These are phyloP conservation scores for Curvularia sp. DNA, from an alignment of 2,329 filamentous ascomycete species.

Conservation along the genomic window DNA sequence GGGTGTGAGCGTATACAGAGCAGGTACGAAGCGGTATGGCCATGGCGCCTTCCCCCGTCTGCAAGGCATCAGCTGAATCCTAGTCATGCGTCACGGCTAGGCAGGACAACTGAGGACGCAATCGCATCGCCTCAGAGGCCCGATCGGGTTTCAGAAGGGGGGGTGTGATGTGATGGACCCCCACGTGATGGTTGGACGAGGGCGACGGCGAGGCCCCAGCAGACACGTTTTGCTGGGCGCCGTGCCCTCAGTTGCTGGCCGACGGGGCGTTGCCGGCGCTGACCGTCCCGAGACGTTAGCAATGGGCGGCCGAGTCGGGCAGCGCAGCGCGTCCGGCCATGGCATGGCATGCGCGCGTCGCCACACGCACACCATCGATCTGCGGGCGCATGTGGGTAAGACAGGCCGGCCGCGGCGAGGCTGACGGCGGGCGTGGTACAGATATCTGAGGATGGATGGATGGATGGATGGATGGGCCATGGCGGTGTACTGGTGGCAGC, in stretches of 20 bases:
- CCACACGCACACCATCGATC: background rate
- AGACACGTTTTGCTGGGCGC: slow-evolving; percentile 17
- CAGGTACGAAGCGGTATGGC: no score
- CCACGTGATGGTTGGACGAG: slow-evolving; percentile 12
- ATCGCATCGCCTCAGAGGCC: background rate
- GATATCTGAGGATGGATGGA: background rate
- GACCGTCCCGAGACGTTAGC: slow-evolving; percentile 24
- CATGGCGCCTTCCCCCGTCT: background rate
- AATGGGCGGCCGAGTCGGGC: background rate
- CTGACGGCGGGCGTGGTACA: no score
- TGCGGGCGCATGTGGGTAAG: no score
- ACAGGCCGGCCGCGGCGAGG: no score
- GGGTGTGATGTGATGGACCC: slow-evolving; percentile 3
- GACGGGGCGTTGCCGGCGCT: slow-evolving; percentile 24
- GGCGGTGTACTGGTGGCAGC: no score
- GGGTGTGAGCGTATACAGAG: no score
- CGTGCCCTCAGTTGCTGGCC: slow-evolving; percentile 15
- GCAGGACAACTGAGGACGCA: no score
- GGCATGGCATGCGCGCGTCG: background rate
- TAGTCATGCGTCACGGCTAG: no score
- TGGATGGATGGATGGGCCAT: background rate
- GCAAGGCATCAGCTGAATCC: background rate
- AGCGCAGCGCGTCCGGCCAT: no score
- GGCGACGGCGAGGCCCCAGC: slow-evolving; percentile 4
- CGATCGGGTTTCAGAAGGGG: slow-evolving; percentile 10